A percentile compares a stretch with the other conserved stretches of the same genome.
These are phyloP conservation scores for Neurospora sp. DNA, from an alignment of 495 filamentous ascomycete genomes.

Conservation along the genomic window DNA sequence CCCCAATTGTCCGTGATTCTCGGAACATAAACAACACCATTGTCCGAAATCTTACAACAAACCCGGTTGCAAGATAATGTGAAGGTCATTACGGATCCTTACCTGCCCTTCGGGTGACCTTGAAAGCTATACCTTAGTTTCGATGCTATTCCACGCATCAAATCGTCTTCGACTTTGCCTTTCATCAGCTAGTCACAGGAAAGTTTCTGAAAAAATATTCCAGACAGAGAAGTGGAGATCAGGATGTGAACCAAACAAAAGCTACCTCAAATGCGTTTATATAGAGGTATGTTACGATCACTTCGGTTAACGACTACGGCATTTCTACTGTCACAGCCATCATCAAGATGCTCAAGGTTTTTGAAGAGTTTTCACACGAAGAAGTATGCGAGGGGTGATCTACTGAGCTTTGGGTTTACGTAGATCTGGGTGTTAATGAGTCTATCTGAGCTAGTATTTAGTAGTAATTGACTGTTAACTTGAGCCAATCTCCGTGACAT, in stretches of 20 bases:
- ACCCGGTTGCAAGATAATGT: not conserved
- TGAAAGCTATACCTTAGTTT: not conserved
- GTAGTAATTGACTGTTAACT: not conserved
- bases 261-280: too few relatives aligned
- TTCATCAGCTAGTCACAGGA: too few relatives aligned
- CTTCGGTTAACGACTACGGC: not conserved
- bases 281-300: not conserved
- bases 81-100: not conserved
- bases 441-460: not conserved
- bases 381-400: not conserved
- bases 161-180: not conserved
- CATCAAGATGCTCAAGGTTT: not conserved
- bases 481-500: too few relatives aligned
- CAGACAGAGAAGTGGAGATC: too few relatives aligned
- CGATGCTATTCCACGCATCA: not conserved
- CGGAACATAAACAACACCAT: too few relatives aligned
- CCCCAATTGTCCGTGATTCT: not conserved
- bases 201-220: too few relatives aligned
- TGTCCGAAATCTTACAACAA: rapidly evolving
- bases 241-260: too few relatives aligned
- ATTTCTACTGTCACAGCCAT: not conserved
- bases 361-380: not conserved
- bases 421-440: not conserved
- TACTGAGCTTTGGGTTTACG: not conserved
- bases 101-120: not conserved